Conservation (phyloP, 192 early-diverging fungal species). For the Haplosporangium gracile region DNA sequence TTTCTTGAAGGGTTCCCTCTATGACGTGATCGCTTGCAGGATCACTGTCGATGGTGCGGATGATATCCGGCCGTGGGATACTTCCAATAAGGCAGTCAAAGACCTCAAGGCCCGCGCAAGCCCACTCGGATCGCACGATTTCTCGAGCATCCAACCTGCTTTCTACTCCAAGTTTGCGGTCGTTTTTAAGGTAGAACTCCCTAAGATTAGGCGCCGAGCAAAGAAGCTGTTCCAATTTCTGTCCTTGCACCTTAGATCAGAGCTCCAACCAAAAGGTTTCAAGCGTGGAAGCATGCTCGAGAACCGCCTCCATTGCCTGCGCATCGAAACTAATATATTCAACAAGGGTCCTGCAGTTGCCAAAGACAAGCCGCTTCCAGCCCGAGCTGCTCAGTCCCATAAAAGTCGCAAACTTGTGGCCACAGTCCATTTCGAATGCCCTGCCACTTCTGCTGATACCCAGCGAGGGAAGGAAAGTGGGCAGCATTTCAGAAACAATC, state of each 20-base stretch:
- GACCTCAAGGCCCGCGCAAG: neutral
- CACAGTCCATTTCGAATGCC: too few relatives aligned
- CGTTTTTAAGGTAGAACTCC: neutral
- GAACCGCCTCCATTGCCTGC: too few relatives aligned
- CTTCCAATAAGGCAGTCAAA: neutral
- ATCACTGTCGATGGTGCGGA: too few relatives aligned
- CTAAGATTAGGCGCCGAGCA: neutral
- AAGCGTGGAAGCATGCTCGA: neutral
- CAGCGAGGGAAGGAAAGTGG: neutral
- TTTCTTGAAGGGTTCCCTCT: neutral
- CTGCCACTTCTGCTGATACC: too few relatives aligned
- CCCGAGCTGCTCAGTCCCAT: neutral
- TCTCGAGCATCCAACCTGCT: neutral
- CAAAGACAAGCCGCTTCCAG: neutral
- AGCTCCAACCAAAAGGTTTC: neutral
- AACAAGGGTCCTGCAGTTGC: neutral
- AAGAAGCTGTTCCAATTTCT: neutral
- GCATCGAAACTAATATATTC: too few relatives aligned
- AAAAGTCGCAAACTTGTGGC: too few relatives aligned
- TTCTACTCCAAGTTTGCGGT: neutral
- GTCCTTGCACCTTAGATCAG: neutral
- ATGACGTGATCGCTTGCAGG: neutral
- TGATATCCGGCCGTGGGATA: neutral
- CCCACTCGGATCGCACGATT: neutral
- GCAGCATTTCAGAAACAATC: neutral